Evolutionary conservation across 106 monocot genomes (phyloP), one percentile per base, ranked within the genome.

Genomic region (Platanthera guangdongensis): DNA sequence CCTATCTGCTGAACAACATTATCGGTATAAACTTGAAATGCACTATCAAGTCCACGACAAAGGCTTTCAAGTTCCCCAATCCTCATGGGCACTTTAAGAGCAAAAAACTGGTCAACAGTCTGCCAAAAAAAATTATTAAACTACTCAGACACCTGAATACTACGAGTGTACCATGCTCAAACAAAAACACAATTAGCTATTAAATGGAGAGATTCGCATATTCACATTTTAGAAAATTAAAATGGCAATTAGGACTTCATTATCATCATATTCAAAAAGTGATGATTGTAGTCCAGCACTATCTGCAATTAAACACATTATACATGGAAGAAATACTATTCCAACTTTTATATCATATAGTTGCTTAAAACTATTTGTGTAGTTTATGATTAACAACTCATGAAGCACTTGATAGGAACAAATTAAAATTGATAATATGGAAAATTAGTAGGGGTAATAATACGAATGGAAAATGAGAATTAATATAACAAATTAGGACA

Each of bases 21-120:
- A 48, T 78, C 80, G 15, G 93, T 89, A 77, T 96, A 96, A 71
- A 86, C 81, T 85, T 93, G 90, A 73, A 96, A 96, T 76, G 96
- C 83, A 83, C 91, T 96, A 76, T 96, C 93, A 76, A 96, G 83
- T 48, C 96, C 96, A 59, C 85, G 88, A 62, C 76, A 84, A 18
- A 96, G 90, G 53, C 87, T 86, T 68, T 86, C 87, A 50, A 96
- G 48, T 81, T 93, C 93, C 71, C 86, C 90, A 74, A 78, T 75
- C 76, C 91, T 84, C 93, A 96, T 96, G 74, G 96, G 96, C 48
- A 96, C 93, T 85, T 93, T 96, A 52, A 96, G 87, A 77, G 79
- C 84, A 78, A 93, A 96, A 84, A 96, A 93, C 75, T 96, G 96
- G 87, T 96, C 92, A 77, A 91, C 90, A 4, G 90, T 93, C 96